Base-by-base conservation (phyloP, 2,329 filamentous ascomycete species). In the Arthrobotrys iridis region DNA sequence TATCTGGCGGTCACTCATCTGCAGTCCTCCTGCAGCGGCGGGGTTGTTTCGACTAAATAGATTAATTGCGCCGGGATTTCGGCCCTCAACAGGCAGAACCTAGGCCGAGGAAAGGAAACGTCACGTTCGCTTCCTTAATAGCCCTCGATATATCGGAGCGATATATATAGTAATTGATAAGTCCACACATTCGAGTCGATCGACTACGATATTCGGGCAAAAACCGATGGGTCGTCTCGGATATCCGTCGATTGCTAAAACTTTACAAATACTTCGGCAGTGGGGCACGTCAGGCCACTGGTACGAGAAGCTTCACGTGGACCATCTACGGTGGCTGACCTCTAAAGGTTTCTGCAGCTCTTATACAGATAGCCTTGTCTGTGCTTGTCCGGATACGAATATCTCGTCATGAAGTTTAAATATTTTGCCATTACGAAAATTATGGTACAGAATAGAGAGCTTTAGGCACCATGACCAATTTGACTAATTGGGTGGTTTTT, bases 111-210 rank as follows among this genome's bases (percentile, higher is more conserved):
- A 46, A 46, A 52, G 41, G 2, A 35, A 10, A 24, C 24, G 46
- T 52, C 55, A 70, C 43, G 22, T 70, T 70, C 55, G 45, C 65
- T 35, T 55, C 43, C 41, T 50, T 60, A 60, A 59, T n/a, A 60
- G 28, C 20, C 63, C 37, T 43, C 46, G 22, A 43, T 70, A 62
- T 70, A 52, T 70, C 55, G 43, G 33, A 24, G 46, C 28, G 55
- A 70, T 70, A 50, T 62, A 70, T 70, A 70, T 67, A 67, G 45
- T 45, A 70, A 52, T 52, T 24, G 57, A 62, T 55, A 60, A 35
- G 8, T 52, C 50, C 50, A 24, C 50, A 22, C 45, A 62, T 24
- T 28, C 18, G 10, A 45, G 35, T 60, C 18, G 35, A 24, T 62
- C 15, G 30, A 55, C 35, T 55, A 4, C 37, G 50, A 55, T n/a